Conservation (phyloP, 345 rosid species). For the Sapria himalayana region DNA sequence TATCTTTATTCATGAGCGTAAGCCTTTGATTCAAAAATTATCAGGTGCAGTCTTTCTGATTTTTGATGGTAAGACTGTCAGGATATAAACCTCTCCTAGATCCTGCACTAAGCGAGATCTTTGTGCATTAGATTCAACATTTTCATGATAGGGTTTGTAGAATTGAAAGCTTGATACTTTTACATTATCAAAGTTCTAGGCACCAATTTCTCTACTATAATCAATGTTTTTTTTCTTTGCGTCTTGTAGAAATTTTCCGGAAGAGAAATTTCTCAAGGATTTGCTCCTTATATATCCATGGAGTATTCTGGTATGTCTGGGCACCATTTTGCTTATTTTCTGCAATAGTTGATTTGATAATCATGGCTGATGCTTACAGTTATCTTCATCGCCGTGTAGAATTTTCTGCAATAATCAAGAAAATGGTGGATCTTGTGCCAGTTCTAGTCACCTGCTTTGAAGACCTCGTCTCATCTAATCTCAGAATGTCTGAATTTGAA, state of each 20-base stretch:
- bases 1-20: too few species aligned
- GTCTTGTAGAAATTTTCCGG: slow-evolving; percentile 17
- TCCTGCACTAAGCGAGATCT: too few species aligned
- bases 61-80: too few species aligned
- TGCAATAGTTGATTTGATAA: background rate
- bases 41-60: too few species aligned
- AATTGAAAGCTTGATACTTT: too few species aligned
- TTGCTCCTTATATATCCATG: slow-evolving; percentile 28
- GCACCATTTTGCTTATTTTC: background rate
- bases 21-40: too few species aligned
- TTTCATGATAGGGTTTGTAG: too few species aligned
- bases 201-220: slow-evolving; percentile 3
- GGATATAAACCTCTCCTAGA: too few species aligned
- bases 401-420: slow-evolving; percentile 19
- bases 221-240: too few species aligned
- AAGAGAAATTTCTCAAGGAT: slow-evolving; percentile 28
- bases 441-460: slow-evolving; percentile 44
- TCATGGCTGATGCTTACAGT: too few species aligned
- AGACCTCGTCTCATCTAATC: slow-evolving; percentile 40
- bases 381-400: slow-evolving; percentile 18
- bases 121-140: too few species aligned
- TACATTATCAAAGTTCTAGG: too few species aligned
- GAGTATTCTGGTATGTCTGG: slow-evolving; percentile 34
- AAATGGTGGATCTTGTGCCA: slow-evolving; percentile 48
- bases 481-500: slow-evolving; percentile 22